These are phyloP conservation scores for Blastobotrys attinorum DNA, from an alignment of 805 yeast genomes.

Conservation along the genomic window DNA sequence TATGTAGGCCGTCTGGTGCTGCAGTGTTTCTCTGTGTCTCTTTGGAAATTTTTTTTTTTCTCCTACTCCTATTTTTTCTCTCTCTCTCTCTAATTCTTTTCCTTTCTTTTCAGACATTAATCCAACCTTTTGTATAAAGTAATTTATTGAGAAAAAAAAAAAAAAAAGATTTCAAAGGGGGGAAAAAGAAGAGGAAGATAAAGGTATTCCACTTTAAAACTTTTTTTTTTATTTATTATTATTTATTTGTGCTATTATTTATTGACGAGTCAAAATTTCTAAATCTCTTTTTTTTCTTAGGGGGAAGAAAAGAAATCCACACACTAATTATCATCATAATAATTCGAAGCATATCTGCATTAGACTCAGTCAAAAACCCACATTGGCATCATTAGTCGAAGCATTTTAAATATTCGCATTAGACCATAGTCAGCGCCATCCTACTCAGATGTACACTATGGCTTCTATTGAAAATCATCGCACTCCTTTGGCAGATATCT, in stretches of 20 bases:
- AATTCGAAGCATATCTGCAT: too few relatives aligned
- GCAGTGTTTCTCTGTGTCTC: too few relatives aligned
- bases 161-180: neutral
- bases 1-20: too few relatives aligned
- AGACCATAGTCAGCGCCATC: neutral
- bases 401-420: neutral
- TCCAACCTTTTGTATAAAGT: neutral
- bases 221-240: neutral
- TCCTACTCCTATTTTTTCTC: neutral
- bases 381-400: too few relatives aligned
- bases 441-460: neutral
- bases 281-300: too few relatives aligned
- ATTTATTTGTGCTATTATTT: neutral
- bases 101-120: neutral
- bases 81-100: neutral
- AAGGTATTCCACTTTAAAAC: neutral
- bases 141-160: too few relatives aligned
- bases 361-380: too few relatives aligned
- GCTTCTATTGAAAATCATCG: slow-evolving; percentile 4
- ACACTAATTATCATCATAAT: too few relatives aligned
- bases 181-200: neutral
- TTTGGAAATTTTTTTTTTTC: too few relatives aligned
- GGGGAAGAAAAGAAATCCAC: too few relatives aligned
- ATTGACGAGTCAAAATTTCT: too few relatives aligned
- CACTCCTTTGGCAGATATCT: slow-evolving; percentile 10